Evolutionary conservation across 192 early-diverging fungal species (phyloP).

Genomic region (Powellomyces hirtus): DNA sequence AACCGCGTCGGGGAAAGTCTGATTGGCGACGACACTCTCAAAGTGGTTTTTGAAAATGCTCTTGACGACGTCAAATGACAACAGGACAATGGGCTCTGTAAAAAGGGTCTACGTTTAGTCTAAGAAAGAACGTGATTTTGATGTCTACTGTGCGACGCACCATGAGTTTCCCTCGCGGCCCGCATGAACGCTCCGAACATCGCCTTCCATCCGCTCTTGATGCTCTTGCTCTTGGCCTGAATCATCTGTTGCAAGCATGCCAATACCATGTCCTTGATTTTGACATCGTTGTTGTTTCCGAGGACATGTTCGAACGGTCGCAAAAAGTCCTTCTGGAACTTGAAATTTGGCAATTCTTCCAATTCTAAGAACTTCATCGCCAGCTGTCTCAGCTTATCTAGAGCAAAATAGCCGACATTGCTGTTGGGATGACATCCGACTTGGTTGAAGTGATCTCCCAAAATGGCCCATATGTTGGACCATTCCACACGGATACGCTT

Average conservation of each 20-base stretch:
- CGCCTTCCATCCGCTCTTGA: slow-evolving; percentile 60
- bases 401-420: slow-evolving; percentile 84
- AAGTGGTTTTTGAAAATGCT: slow-evolving; percentile 60
- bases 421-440: slow-evolving; percentile 86
- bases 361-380: slow-evolving; percentile 95
- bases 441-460: slow-evolving; percentile 76
- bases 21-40: slow-evolving; percentile 62
- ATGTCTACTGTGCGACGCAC: slow-evolving; percentile 45
- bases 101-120: not conserved
- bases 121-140: slow-evolving; percentile 22
- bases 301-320: slow-evolving; percentile 81
- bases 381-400: slow-evolving; percentile 92
- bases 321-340: slow-evolving; percentile 96
- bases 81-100: slow-evolving; percentile 49
- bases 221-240: slow-evolving; percentile 50
- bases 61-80: slow-evolving; percentile 78
- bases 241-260: slow-evolving; percentile 59
- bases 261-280: slow-evolving; percentile 73
- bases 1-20: slow-evolving; percentile 51
- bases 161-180: slow-evolving; percentile 51
- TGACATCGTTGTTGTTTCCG: slow-evolving; percentile 72
- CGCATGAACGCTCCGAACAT: slow-evolving; percentile 61
- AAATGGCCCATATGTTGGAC: slow-evolving; percentile 84
- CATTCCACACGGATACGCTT: slow-evolving; percentile 94
- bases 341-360: slow-evolving; percentile 94